Evolutionary conservation across 257 asterid genomes (phyloP).

Genomic region (Henckelia pumila): DNA sequence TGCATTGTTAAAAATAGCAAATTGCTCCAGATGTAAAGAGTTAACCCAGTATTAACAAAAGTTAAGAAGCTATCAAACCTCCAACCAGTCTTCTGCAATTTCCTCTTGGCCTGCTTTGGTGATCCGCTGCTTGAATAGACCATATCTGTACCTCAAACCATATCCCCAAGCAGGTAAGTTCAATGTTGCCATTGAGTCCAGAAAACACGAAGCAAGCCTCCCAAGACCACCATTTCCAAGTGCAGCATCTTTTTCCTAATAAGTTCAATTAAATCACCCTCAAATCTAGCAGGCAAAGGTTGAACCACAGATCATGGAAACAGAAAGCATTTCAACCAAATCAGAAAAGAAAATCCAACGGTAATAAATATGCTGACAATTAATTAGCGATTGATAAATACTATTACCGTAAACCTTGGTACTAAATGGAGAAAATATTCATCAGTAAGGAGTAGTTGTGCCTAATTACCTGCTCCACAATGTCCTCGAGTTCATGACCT

Average conservation of each 20-base stretch:
- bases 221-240: constrained; percentile 99
- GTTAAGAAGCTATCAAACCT: constrained; percentile 51
- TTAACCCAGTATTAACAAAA: constrained; percentile 15
- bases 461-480: constrained; percentile 77
- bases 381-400: neutral
- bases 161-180: constrained; percentile 99
- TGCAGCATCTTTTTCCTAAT: constrained; percentile 98
- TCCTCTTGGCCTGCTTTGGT: constrained; percentile 89
- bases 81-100: constrained; percentile 94
- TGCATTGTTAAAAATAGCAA: constrained; percentile 38
- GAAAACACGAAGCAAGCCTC: constrained; percentile 98
- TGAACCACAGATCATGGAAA: neutral
- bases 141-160: constrained; percentile 95
- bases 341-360: neutral
- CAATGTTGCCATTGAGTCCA: constrained; percentile 97
- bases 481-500: constrained; percentile 86
- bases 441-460: constrained; percentile 20
- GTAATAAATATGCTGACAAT: neutral
- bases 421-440: constrained; percentile 2
- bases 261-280: constrained; percentile 27
- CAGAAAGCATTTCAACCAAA: neutral
- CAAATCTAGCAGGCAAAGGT: constrained; percentile 17
- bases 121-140: constrained; percentile 88
- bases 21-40: constrained; percentile 18
- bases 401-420: neutral